Conservation (phyloP, 306 rosid species). For the Vigna mungo region DNA sequence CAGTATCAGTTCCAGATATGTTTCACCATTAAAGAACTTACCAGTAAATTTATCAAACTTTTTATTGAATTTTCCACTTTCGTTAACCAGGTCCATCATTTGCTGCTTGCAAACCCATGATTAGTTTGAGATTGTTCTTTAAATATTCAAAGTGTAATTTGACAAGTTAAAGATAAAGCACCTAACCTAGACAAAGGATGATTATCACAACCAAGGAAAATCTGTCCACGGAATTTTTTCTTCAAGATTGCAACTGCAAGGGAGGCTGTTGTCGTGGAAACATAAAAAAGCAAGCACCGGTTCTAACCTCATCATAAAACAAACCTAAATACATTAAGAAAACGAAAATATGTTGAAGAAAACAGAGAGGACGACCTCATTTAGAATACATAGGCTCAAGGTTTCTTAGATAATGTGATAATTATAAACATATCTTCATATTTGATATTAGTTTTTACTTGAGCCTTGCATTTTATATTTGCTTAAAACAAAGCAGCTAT, state of each 20-base stretch:
- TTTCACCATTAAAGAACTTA: no score
- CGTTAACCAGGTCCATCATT: no score
- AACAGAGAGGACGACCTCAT: background rate
- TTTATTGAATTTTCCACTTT: no score
- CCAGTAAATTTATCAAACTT: no score
- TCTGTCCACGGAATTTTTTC: slow-evolving; percentile 64
- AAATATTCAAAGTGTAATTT: no score
- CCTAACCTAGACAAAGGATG: slow-evolving; percentile 99
- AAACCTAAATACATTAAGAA: background rate
- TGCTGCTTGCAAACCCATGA: no score
- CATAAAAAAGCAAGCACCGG: slow-evolving; percentile 34
- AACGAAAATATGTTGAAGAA: background rate
- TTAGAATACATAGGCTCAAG: background rate
- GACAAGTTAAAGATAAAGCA: no score
- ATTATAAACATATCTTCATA: background rate
- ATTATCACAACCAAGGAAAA: slow-evolving; percentile 90
- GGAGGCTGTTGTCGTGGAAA: slow-evolving; percentile 72
- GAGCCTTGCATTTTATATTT: slow-evolving; percentile 3
- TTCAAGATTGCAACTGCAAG: slow-evolving; percentile 80
- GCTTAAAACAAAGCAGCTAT: background rate
- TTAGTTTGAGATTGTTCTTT: no score
- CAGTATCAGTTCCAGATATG: no score
- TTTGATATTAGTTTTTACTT: background rate
- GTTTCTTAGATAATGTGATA: background rate
- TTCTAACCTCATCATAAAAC: slow-evolving; percentile 28